These are phyloP conservation scores for Corchorus olitorius DNA, from an alignment of 345 rosid genomes.

Conservation along the genomic window DNA sequence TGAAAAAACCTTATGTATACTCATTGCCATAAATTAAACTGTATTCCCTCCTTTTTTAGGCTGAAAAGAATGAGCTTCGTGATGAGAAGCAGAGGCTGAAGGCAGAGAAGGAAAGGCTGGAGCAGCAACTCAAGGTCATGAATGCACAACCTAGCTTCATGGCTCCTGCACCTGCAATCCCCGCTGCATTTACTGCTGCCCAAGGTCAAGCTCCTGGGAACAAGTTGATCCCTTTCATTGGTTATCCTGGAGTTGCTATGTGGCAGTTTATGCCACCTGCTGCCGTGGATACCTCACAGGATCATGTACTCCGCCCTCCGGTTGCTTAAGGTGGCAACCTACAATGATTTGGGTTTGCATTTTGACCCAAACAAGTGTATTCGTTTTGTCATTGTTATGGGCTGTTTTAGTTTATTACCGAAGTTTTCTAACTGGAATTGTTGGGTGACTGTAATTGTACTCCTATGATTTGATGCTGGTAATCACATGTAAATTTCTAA, in stretches of 20 bases:
- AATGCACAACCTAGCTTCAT: conserved; percentile 69
- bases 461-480: conserved; percentile 29
- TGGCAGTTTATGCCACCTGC: conserved; percentile 99
- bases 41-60: conserved; percentile 36
- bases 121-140: conserved; percentile 65
- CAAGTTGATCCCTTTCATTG: conserved; percentile 84
- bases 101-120: conserved; percentile 68
- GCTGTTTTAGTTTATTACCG: conserved; percentile 39
- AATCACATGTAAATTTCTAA: conserved; percentile 58
- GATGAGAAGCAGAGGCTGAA: conserved; percentile 71
- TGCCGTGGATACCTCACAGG: conserved; percentile 90
- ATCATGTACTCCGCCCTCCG: conserved; percentile 91
- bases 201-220: conserved; percentile 86
- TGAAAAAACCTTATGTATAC: neutral
- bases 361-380: conserved; percentile 44
- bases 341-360: conserved; percentile 38
- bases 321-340: conserved; percentile 55
- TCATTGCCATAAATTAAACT: neutral
- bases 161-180: conserved; percentile 57
- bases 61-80: conserved; percentile 84
- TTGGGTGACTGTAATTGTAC: conserved; percentile 35
- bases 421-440: conserved; percentile 48
- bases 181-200: conserved; percentile 68
- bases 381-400: conserved; percentile 40
- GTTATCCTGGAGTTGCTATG: conserved; percentile 98